Evolutionary conservation across 1,139 yeast species (phyloP), one percentile per base, ranked within the genome.

Genomic region (Geotrichum restrictum): DNA sequence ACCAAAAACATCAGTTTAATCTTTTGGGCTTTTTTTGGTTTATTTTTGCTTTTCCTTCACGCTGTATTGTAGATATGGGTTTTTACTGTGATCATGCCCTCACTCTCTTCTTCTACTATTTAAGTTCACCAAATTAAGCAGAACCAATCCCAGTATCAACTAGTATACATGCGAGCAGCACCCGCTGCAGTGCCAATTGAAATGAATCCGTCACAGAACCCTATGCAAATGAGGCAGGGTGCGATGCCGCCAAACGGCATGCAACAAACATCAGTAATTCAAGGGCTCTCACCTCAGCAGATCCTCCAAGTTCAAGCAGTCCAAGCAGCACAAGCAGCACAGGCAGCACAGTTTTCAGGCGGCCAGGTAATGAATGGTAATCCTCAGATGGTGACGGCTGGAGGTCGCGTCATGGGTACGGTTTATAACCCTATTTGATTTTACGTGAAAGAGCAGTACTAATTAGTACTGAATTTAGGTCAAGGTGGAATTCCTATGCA

Each of bases 281-380:
- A 41, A 22, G 49, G 49, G 13, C 49, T 46, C 44, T 37, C 43
- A 11, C 49, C 49, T 39, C 49, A 46, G 38, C 49, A 46, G 32
- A 38, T 36, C 18, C 49, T 46, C 8, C 49, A 37, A 27, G 44
- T 24, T 19, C 46, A 43, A 32, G 45, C 45, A 5, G 33, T 33
- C 27, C 47, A 43, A 10, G 27, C 47, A 22, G 31, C 44, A 11
- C 44, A 40, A 24, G 44, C 37, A n/a, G 37, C 44, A 13, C 44
- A 40, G 18, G 31, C 44, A 13, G 38, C 31, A 8, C 49, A 46
- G 27, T 46, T 37, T 29, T 22, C 49, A 16, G 36, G 29, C 32
- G 29, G 14, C 13, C 49, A 18, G 10, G 43, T 46, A 6, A 46
- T 46, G 10, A 27, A 31, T 22, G 49, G 44, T n/a, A 38, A 29